phyloP scores from a whole-genome alignment of 805 yeast species.

The Starmerella bombi region DNA sequence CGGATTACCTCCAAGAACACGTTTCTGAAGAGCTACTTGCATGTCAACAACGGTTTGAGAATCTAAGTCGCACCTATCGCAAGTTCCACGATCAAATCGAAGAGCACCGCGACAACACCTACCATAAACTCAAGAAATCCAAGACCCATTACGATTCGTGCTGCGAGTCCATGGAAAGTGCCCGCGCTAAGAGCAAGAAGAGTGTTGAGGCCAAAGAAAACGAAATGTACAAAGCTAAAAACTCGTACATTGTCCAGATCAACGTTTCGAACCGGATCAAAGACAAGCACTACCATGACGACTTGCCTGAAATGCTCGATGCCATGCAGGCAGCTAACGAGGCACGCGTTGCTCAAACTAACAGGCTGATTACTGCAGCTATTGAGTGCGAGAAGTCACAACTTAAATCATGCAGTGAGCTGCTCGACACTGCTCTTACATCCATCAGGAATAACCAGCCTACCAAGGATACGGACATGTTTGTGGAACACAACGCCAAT shows the following conservation, averaged over 20 bases:
- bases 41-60: constrained; percentile 41
- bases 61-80: constrained; percentile 42
- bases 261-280: constrained; percentile 79
- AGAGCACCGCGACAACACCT: constrained; percentile 35
- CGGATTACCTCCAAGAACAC: constrained; percentile 45
- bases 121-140: constrained; percentile 45
- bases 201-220: constrained; percentile 48
- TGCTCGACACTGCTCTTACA: constrained; percentile 38
- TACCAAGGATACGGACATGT: constrained; percentile 73
- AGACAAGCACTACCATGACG: constrained; percentile 87
- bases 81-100: constrained; percentile 46
- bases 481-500: constrained; percentile 64
- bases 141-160: constrained; percentile 70
- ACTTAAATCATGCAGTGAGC: constrained; percentile 32
- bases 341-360: constrained; percentile 55
- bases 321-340: constrained; percentile 73
- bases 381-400: constrained; percentile 45
- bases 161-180: constrained; percentile 68
- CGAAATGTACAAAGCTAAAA: constrained; percentile 83
- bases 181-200: constrained; percentile 61
- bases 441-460: constrained; percentile 62
- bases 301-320: constrained; percentile 80
- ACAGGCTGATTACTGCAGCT: constrained; percentile 52
- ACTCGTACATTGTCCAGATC: constrained; percentile 65
- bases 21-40: constrained; percentile 48